These are phyloP conservation scores for Rhizopus arrhizus DNA, from an alignment of 371 early-diverging fungal species.

Conservation along the genomic window DNA sequence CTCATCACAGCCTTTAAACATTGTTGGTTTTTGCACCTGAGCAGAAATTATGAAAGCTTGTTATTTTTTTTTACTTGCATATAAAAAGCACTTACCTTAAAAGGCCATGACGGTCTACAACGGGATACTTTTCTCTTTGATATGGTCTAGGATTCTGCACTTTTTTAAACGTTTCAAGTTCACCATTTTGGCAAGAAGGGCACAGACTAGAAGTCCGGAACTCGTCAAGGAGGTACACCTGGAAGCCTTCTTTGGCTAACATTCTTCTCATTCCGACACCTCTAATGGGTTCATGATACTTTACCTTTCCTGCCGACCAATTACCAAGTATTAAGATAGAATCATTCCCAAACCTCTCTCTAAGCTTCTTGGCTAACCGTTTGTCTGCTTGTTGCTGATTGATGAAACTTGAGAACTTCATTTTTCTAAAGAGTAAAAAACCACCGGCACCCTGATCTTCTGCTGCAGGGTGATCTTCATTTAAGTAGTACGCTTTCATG, in stretches of 20 bases:
- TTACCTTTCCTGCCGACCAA: constrained; percentile 1
- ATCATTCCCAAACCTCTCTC: constrained; percentile 5
- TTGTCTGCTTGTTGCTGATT: neutral
- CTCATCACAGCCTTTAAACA: neutral
- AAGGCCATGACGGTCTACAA: neutral
- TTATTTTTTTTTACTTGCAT: neutral
- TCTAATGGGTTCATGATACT: constrained; percentile 9
- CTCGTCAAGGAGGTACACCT: constrained; percentile 1
- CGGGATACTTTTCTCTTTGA: neutral
- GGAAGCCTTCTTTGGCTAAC: constrained; percentile 2
- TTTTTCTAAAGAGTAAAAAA: constrained; percentile 5
- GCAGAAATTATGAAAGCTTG: neutral
- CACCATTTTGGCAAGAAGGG: neutral
- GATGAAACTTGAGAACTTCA: constrained; percentile 5
- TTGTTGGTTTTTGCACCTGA: constrained; percentile 9
- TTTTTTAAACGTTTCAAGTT: neutral
- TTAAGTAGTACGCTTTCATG: constrained; percentile 3
- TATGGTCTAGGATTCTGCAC: neutral
- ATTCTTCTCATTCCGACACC: neutral
- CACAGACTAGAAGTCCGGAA: constrained; percentile 3
- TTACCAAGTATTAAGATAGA: constrained; percentile 2
- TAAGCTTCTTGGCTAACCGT: neutral
- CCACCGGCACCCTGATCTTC: neutral
- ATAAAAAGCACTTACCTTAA: neutral
- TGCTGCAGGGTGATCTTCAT: constrained; percentile 3